phyloP scores from a whole-genome alignment of 345 rosid genomes.

The Heritiera fomes region DNA sequence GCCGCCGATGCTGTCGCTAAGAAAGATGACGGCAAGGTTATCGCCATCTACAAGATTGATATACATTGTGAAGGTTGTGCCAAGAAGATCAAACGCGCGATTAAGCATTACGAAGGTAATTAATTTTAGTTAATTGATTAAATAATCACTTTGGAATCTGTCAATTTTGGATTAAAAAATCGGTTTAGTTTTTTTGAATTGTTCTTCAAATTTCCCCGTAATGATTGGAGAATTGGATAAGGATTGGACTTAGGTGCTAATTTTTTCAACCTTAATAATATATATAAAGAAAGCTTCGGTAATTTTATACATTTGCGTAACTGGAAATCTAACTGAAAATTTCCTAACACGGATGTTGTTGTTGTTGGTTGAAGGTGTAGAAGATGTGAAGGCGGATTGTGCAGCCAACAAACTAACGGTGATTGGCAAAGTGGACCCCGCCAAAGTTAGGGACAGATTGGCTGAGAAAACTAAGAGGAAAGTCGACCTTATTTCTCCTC shows the following conservation, averaged over 20 bases:
- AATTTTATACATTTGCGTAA: background rate
- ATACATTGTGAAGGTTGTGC: conserved; percentile 96
- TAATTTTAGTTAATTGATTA: background rate
- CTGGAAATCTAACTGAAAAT: background rate
- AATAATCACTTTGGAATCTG: background rate
- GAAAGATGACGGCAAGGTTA: conserved; percentile 40
- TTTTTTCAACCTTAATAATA: background rate
- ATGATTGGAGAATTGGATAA: conserved; percentile 6
- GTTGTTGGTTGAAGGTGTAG: conserved; percentile 57
- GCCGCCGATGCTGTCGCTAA: conserved; percentile 45
- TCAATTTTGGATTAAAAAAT: background rate
- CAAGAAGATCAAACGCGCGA: conserved; percentile 53
- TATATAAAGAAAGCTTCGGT: background rate
- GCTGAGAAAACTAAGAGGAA: conserved; percentile 55
- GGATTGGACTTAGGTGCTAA: conserved; percentile 7
- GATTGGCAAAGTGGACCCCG: conserved; percentile 73
- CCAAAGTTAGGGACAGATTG: conserved; percentile 37
- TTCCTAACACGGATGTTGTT: conserved; percentile 11
- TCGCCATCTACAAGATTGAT: conserved; percentile 65
- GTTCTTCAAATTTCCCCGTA: background rate
- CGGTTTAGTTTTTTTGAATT: background rate
- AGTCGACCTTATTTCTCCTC: conserved; percentile 39
- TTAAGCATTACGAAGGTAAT: conserved; percentile 56
- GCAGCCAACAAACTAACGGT: conserved; percentile 62
- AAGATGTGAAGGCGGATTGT: conserved; percentile 55